phyloP scores from a whole-genome alignment of 1,139 yeast genomes.

The Blastobotrys persicus region DNA sequence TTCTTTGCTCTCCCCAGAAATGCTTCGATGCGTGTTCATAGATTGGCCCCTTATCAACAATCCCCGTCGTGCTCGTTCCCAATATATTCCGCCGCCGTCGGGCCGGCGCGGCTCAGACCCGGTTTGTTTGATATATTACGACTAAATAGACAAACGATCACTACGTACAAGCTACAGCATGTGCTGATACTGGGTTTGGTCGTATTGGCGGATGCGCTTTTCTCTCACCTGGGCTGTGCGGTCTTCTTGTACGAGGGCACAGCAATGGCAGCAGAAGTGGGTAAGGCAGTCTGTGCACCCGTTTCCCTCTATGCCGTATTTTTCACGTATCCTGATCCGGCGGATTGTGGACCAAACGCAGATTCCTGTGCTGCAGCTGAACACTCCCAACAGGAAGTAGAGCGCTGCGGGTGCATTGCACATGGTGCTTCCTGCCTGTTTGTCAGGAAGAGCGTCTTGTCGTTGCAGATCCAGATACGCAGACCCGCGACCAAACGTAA shows the following conservation, averaged over 20 bases:
- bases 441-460: conserved; percentile 7
- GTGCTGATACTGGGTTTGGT: conserved; percentile 2
- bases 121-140: too few species aligned
- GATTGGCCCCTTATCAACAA: background rate
- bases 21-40: conserved; percentile 28
- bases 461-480: conserved; percentile 4
- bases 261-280: conserved; percentile 11
- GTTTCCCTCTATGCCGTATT: conserved; percentile 6
- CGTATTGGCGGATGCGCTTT: background rate
- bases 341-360: conserved; percentile 4
- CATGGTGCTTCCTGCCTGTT: background rate
- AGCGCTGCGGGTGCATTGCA: conserved; percentile 5
- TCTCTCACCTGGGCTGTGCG: conserved; percentile 3
- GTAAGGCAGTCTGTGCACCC: conserved; percentile 7
- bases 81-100: too few species aligned
- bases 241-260: conserved; percentile 11
- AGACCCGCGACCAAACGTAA: conserved; percentile 11
- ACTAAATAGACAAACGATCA: too few species aligned
- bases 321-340: conserved; percentile 8
- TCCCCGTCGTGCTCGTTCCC: too few species aligned
- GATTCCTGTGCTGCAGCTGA: conserved; percentile 7
- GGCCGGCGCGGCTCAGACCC: too few species aligned
- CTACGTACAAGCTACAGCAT: background rate
- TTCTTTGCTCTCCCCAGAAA: conserved; percentile 23
- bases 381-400: background rate